Evolutionary conservation across 2,329 filamentous ascomycete genomes (phyloP).

Genomic region (Cladosporium halotolerans): DNA sequence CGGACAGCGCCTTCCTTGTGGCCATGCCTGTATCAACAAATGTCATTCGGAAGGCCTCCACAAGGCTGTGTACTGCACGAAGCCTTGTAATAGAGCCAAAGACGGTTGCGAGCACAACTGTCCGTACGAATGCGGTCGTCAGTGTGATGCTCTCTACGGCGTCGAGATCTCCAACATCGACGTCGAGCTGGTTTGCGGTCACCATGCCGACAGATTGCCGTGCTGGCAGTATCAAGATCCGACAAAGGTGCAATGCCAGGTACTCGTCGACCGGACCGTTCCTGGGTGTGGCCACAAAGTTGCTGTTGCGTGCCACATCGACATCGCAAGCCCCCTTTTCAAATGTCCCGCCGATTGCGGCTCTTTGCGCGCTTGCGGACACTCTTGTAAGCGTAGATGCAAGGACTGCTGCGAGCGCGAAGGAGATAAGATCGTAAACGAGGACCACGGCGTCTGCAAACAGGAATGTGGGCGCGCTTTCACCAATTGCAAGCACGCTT

Average conservation of each 20-base stretch:
- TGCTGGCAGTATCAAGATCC: slow-evolving; percentile 38
- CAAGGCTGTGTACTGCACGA: slow-evolving; percentile 34
- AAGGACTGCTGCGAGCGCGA: slow-evolving; percentile 39
- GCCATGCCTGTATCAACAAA: slow-evolving; percentile 39
- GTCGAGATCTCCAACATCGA: slow-evolving; percentile 23
- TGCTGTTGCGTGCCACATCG: slow-evolving; percentile 42
- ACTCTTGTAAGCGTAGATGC: slow-evolving; percentile 49
- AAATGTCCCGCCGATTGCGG: slow-evolving; percentile 47
- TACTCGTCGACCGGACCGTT: slow-evolving; percentile 42
- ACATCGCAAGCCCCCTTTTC: slow-evolving; percentile 40
- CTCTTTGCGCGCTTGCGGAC: slow-evolving; percentile 49
- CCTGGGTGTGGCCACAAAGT: slow-evolving; percentile 52
- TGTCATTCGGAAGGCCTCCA: slow-evolving; percentile 43
- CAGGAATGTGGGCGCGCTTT: slow-evolving; percentile 47
- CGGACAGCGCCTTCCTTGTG: slow-evolving; percentile 37
- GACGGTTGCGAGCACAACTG: slow-evolving; percentile 39
- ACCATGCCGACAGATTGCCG: slow-evolving; percentile 17
- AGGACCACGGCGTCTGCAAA: slow-evolving; percentile 45
- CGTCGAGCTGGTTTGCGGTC: slow-evolving; percentile 27
- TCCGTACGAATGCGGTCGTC: slow-evolving; percentile 35
- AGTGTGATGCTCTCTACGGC: slow-evolving; percentile 34
- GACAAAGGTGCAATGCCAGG: slow-evolving; percentile 43
- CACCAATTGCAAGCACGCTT: slow-evolving; percentile 53
- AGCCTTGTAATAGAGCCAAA: slow-evolving; percentile 33
- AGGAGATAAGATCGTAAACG: slow-evolving; percentile 23